Base-by-base conservation (phyloP, 768 basidiomycete genomes). In the Tubosaeta sp. region DNA sequence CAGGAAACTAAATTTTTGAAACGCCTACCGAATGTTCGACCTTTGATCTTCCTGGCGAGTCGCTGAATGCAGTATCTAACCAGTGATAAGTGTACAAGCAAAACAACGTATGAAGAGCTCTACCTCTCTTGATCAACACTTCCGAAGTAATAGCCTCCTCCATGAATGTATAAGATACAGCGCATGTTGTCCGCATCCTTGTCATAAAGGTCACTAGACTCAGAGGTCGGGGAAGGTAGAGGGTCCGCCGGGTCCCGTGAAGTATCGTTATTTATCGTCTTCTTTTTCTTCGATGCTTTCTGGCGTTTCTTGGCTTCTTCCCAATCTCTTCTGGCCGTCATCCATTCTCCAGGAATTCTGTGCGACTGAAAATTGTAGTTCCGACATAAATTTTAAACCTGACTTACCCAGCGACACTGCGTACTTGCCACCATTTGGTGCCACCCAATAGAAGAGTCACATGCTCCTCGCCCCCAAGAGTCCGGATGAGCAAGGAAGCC, bases 351-450 rank as follows among this genome's bases (percentile, higher is more conserved):
- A 63, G 91, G 82, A 11, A 95, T 79, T 7, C 92, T 91, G 50
- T 55, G 22, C 22, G 12, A 16, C 46, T 25, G 43, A 48, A 37
- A 50, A 51, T 58, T 59, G 65, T 46, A 50, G n/a, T 26, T 34
- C 46, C 52, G 32, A 51, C 17, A 35, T 9, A 34, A 52, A 52
- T 29, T 13, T 33, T 25, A 41, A 56, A 53, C 7, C 50, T 51
- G 35, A 72, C 71, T 65, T 72, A 83, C 93, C 93, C 94, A 48
- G 80, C 72, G 43, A 92, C 65, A 17, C 88, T 86, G 38, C 95
- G 84, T 32, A 95, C 92, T 70, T 97, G 95, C 95, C 95, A 98
- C 94, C 95, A 98, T 65, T 95, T 94, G 6, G 83, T 81, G 1
- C 95, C 95, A 11, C 95, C 95, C 4, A 93, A 84, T 29, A 91